A percentile compares a stretch with the other conserved stretches of the same genome.
Conservation (phyloP, 768 basidiomycete species). For the Rubroboletus pulcherrimus region DNA sequence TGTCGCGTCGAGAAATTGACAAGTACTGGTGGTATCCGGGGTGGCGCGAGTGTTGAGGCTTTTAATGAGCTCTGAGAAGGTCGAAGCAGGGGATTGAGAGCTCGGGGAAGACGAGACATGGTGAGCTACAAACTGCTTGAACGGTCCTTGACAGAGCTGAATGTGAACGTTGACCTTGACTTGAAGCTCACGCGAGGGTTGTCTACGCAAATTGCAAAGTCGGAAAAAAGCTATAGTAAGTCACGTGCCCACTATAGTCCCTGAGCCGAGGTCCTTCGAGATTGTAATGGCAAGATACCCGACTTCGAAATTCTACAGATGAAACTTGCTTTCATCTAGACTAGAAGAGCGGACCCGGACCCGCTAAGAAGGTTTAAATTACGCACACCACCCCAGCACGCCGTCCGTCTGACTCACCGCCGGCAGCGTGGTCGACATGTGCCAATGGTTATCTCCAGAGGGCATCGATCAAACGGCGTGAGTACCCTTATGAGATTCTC, state of each 20-base stretch:
- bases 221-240: slow-evolving; percentile 7
- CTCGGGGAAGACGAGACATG: slow-evolving; percentile 24
- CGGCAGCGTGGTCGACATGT: slow-evolving; percentile 15
- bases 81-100: slow-evolving; percentile 9
- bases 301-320: neutral
- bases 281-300: neutral
- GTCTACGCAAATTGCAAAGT: neutral
- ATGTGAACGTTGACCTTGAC: neutral
- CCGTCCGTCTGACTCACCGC: neutral
- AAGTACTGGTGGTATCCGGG: slow-evolving; percentile 10
- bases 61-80: slow-evolving; percentile 11
- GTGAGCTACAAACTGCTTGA: neutral
- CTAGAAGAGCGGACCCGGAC: neutral
- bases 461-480: slow-evolving; percentile 1
- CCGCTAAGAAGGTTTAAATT: slow-evolving; percentile 4
- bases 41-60: slow-evolving; percentile 8
- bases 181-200: slow-evolving; percentile 10
- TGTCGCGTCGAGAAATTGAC: slow-evolving; percentile 17
- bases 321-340: neutral
- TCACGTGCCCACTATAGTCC: slow-evolving; percentile 15
- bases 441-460: slow-evolving; percentile 14
- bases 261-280: neutral
- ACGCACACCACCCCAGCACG: neutral
- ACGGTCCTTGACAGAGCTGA: neutral
- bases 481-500: neutral